Evolutionary conservation across 2,329 filamentous ascomycete genomes (phyloP).

Genomic region (Ramularia collo-cygni): DNA sequence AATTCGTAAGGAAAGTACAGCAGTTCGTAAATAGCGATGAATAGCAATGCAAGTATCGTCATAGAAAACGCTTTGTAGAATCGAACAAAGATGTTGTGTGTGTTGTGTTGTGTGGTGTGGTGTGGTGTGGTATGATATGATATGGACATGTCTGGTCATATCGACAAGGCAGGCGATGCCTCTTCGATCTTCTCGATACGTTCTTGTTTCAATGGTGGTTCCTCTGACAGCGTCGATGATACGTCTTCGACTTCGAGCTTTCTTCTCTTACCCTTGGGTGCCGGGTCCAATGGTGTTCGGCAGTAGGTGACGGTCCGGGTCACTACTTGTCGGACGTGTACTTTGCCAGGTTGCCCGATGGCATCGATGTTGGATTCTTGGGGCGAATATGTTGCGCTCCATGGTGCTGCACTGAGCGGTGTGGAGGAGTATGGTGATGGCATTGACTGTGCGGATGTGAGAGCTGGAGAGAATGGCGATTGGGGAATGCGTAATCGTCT

Average conservation of each 20-base stretch:
- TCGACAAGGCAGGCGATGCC: conserved; percentile 7
- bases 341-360: conserved; percentile 36
- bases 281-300: conserved; percentile 64
- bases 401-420: conserved; percentile 29
- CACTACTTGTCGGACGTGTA: conserved; percentile 78
- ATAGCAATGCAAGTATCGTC: neutral
- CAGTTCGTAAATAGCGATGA: conserved; percentile 2
- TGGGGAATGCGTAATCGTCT: conserved; percentile 68
- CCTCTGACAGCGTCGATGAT: conserved; percentile 10
- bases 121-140: conserved; percentile 2
- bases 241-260: conserved; percentile 48
- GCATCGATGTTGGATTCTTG: conserved; percentile 55
- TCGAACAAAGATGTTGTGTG: conserved; percentile 1
- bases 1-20: conserved; percentile 16
- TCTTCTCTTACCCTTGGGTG: conserved; percentile 87
- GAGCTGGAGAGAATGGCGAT: conserved; percentile 59
- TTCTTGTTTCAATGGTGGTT: conserved; percentile 21
- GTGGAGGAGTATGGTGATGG: conserved; percentile 64
- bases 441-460: conserved; percentile 27
- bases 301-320: conserved; percentile 94
- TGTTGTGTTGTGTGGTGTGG: too few species aligned
- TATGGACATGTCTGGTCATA: conserved; percentile 2
- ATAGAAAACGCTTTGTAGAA: conserved; percentile 1
- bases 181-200: conserved; percentile 13
- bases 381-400: conserved; percentile 50